Percentiles rank a stretch among this genome's conserved stretches.
phyloP scores from a whole-genome alignment of 169 alveolate species.

The Ichthyophthirius multifiliis region DNA sequence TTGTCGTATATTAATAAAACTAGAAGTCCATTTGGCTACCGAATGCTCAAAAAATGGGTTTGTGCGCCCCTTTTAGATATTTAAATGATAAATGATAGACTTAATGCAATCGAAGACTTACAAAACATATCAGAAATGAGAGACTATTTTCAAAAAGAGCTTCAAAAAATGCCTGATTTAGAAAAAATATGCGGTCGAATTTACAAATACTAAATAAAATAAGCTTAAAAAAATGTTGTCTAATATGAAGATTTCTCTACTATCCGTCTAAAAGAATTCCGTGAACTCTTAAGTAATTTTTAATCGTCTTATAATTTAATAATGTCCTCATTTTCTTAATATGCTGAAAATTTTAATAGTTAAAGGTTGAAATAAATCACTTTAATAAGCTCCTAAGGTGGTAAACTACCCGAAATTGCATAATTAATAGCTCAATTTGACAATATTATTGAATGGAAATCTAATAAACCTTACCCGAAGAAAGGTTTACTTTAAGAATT shows the following conservation, averaged over 20 bases:
- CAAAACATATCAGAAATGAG: constrained; percentile 59
- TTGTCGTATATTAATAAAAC: constrained; percentile 91
- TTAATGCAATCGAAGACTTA: constrained; percentile 91
- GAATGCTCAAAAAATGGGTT: constrained; percentile 95
- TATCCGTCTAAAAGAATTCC: constrained; percentile 22
- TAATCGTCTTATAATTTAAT: neutral
- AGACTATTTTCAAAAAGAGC: constrained; percentile 46
- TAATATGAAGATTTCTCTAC: constrained; percentile 32
- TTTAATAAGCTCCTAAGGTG: constrained; percentile 3
- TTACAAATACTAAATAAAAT: constrained; percentile 21
- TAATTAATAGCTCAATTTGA: constrained; percentile 52
- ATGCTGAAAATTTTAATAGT: constrained; percentile 1
- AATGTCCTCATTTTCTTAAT: neutral
- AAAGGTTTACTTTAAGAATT: constrained; percentile 58
- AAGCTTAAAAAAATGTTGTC: constrained; percentile 18
- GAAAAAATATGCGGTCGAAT: constrained; percentile 45
- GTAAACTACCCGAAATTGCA: constrained; percentile 59
- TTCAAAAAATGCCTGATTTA: constrained; percentile 50
- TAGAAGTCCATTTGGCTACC: constrained; percentile 92
- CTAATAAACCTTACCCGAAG: constrained; percentile 59
- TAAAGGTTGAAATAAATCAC: constrained; percentile 9
- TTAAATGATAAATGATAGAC: constrained; percentile 86
- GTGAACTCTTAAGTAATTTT: neutral
- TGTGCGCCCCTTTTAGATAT: constrained; percentile 89
- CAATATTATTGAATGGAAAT: constrained; percentile 53